These are phyloP conservation scores for Arabidopsis lyrata DNA, from an alignment of 441 rosid species.

Conservation along the genomic window DNA sequence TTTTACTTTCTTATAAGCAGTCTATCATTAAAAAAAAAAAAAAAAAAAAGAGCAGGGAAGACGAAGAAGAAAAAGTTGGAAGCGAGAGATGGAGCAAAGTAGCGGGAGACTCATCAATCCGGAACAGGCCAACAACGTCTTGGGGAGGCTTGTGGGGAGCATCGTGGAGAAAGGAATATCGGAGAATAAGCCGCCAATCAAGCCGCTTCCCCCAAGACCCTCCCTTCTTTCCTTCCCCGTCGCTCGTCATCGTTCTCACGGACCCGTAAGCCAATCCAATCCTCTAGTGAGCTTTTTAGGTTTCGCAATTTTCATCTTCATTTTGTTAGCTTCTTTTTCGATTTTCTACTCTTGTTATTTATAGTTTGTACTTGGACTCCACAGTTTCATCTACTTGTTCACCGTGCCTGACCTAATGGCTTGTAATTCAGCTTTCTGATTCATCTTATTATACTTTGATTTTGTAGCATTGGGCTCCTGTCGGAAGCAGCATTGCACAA, in stretches of 20 bases:
- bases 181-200: conserved; percentile 45
- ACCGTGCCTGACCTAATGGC: neutral
- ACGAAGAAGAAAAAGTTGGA: neutral
- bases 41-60: too few species aligned
- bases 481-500: conserved; percentile 33
- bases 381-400: neutral
- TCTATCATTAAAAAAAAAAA: too few species aligned
- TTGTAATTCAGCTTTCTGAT: neutral
- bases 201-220: conserved; percentile 64
- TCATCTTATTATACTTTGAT: conserved; percentile 4
- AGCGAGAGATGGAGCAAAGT: conserved; percentile 14
- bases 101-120: conserved; percentile 10
- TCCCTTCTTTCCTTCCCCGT: conserved; percentile 83
- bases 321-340: conserved; percentile 9
- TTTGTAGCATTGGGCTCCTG: conserved; percentile 71
- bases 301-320: neutral
- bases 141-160: conserved; percentile 59
- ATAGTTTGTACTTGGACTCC: neutral
- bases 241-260: conserved; percentile 93
- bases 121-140: conserved; percentile 15
- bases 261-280: conserved; percentile 65
- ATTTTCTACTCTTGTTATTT: neutral
- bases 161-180: conserved; percentile 78
- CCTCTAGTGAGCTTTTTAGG: neutral
- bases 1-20: too few species aligned